phyloP scores from a whole-genome alignment of 106 monocot species.

The Apostasia shenzhenica region DNA sequence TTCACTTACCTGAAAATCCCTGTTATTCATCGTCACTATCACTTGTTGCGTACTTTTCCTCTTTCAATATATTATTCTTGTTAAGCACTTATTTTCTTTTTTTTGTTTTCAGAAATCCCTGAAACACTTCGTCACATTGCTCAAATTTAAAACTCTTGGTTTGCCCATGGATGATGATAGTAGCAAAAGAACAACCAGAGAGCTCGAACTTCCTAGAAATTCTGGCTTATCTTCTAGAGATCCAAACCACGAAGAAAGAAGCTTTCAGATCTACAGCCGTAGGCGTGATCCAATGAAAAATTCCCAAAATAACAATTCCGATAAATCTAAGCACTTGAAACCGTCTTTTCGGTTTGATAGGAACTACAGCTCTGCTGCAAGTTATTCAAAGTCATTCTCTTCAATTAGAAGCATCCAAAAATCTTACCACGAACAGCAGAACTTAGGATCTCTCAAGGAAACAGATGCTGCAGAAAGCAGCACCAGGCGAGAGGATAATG shows the following conservation, averaged over 20 bases:
- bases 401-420: conserved; percentile 17
- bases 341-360: conserved; percentile 22
- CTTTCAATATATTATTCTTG: too few species aligned
- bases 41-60: too few species aligned
- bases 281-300: conserved; percentile 23
- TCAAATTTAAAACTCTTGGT: too few species aligned
- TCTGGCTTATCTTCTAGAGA: conserved; percentile 24
- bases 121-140: too few species aligned
- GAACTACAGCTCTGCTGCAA: conserved; percentile 22
- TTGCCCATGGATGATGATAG: conserved; percentile 35
- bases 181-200: conserved; percentile 15
- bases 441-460: conserved; percentile 7
- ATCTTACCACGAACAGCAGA: conserved; percentile 17
- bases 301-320: conserved; percentile 8
- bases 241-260: conserved; percentile 26
- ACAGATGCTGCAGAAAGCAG: conserved; percentile 20
- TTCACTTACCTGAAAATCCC: too few species aligned
- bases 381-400: conserved; percentile 26
- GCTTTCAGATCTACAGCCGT: conserved; percentile 26
- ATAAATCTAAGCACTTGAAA: conserved; percentile 32
- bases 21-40: too few species aligned
- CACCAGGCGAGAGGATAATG: conserved; percentile 12
- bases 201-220: conserved; percentile 17
- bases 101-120: too few species aligned
- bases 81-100: too few species aligned